A percentile compares a stretch with the other conserved stretches of the same genome.
phyloP scores from a whole-genome alignment of 2,329 filamentous ascomycete genomes.

The Monosporascus sp. region DNA sequence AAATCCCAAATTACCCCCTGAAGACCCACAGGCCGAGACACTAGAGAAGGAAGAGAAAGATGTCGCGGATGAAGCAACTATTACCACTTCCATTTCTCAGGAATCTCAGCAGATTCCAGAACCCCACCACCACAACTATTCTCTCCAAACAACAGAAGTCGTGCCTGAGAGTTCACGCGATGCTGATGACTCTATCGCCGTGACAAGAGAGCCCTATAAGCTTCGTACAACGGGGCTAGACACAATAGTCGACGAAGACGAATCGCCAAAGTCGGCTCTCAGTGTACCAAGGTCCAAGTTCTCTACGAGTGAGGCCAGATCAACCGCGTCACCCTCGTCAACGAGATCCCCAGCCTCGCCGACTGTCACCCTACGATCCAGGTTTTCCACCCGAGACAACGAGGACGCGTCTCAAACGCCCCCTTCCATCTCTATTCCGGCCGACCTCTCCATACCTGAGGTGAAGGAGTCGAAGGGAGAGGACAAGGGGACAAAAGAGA shows the following conservation, averaged over 20 bases:
- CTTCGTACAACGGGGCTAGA: constrained; percentile 5
- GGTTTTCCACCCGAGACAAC: constrained; percentile 37
- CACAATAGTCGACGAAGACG: constrained; percentile 9
- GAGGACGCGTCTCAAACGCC: neutral
- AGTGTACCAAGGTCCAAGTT: constrained; percentile 22
- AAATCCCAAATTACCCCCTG: constrained; percentile 2
- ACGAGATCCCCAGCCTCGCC: constrained; percentile 5
- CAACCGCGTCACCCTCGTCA: constrained; percentile 16
- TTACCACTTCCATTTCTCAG: constrained; percentile 5
- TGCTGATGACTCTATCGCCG: constrained; percentile 6
- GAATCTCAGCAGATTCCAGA: constrained; percentile 21
- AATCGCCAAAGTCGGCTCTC: constrained; percentile 15
- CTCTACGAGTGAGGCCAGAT: constrained; percentile 19
- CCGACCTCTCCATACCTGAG: neutral
- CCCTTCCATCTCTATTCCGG: neutral
- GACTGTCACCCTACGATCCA: constrained; percentile 34
- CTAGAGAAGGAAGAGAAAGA: constrained; percentile 5
- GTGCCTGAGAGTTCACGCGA: constrained; percentile 12
- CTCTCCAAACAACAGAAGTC: constrained; percentile 10
- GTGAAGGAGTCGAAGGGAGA: neutral
- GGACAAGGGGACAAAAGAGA: neutral
- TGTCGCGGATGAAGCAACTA: constrained; percentile 14
- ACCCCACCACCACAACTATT: constrained; percentile 2
- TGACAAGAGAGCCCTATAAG: constrained; percentile 1
- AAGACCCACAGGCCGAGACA: constrained; percentile 12